Conservation (phyloP, 192 early-diverging fungal genomes). For the Linderina pennispora region DNA sequence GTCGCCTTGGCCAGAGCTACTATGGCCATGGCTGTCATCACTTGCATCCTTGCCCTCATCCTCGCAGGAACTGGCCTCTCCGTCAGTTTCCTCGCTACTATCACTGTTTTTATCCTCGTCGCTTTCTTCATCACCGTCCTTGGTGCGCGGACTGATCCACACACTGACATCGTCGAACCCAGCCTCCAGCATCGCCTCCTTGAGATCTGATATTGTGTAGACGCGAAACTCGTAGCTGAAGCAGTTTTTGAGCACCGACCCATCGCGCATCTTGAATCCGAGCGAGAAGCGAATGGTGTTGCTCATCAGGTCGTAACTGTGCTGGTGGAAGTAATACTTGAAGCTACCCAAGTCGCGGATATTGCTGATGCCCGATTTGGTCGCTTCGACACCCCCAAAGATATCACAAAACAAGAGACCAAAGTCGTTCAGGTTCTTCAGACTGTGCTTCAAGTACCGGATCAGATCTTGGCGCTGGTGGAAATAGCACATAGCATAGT, state of each 20-base stretch:
- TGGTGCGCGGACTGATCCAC: constrained; percentile 14
- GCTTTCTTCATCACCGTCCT: not conserved
- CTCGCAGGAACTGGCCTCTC: not conserved
- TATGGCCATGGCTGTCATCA: not conserved
- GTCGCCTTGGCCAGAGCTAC: not conserved
- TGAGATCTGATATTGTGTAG: constrained; percentile 41
- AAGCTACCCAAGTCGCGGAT: constrained; percentile 10
- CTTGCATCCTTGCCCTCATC: not conserved
- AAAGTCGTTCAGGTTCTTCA: constrained; percentile 16
- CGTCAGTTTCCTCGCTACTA: not conserved
- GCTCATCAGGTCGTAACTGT: constrained; percentile 23
- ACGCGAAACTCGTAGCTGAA: constrained; percentile 40
- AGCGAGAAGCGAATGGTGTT: constrained; percentile 26
- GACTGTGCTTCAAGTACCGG: constrained; percentile 26
- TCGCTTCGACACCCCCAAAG: constrained; percentile 35
- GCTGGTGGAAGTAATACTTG: constrained; percentile 40
- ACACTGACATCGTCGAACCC: constrained; percentile 36
- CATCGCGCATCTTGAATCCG: constrained; percentile 41
- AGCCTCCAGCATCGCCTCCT: constrained; percentile 49
- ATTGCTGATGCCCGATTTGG: constrained; percentile 2
- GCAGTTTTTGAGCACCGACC: constrained; percentile 33
- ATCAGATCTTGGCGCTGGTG: constrained; percentile 30
- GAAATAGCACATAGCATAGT: constrained; percentile 43
- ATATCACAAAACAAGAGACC: constrained; percentile 45
- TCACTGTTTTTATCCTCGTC: not conserved